Evolutionary conservation across 2,329 filamentous ascomycete genomes (phyloP).

Genomic region (Fusarium sp.): DNA sequence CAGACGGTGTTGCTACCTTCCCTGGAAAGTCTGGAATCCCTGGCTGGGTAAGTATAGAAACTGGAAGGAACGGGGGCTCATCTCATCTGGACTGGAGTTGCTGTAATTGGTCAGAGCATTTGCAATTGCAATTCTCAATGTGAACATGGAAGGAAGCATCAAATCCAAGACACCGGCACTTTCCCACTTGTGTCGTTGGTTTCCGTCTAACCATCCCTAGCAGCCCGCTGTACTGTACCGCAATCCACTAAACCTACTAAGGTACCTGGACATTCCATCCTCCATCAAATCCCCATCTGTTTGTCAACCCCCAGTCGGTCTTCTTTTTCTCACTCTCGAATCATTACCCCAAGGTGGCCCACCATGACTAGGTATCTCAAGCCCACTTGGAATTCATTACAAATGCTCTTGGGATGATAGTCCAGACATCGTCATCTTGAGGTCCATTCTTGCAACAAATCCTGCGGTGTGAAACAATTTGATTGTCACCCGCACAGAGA

Average conservation of each 20-base stretch:
- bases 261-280: neutral
- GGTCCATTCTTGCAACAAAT: constrained; percentile 11
- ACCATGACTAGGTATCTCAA: constrained; percentile 19
- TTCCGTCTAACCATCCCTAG: constrained; percentile 29
- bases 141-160: constrained; percentile 20
- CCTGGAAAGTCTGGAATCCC: constrained; percentile 1
- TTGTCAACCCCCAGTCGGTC: constrained; percentile 17
- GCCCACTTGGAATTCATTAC: constrained; percentile 36
- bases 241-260: neutral
- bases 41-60: neutral
- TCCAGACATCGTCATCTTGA: constrained; percentile 23
- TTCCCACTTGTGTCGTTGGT: constrained; percentile 31
- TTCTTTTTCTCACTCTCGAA: constrained; percentile 5
- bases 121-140: constrained; percentile 9
- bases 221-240: constrained; percentile 8
- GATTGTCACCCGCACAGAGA: constrained; percentile 4
- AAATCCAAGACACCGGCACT: constrained; percentile 32
- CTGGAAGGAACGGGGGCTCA: constrained; percentile 13
- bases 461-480: constrained; percentile 1
- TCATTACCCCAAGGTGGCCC: constrained; percentile 33
- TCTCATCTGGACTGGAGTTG: neutral
- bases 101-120: constrained; percentile 25
- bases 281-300: neutral
- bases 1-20: constrained; percentile 19
- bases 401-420: constrained; percentile 29